A percentile compares a stretch with the other conserved stretches of the same genome.
Evolutionary conservation across 23 red algal genomes (phyloP).

Genomic region (Cyanidioschyzon merolae): DNA sequence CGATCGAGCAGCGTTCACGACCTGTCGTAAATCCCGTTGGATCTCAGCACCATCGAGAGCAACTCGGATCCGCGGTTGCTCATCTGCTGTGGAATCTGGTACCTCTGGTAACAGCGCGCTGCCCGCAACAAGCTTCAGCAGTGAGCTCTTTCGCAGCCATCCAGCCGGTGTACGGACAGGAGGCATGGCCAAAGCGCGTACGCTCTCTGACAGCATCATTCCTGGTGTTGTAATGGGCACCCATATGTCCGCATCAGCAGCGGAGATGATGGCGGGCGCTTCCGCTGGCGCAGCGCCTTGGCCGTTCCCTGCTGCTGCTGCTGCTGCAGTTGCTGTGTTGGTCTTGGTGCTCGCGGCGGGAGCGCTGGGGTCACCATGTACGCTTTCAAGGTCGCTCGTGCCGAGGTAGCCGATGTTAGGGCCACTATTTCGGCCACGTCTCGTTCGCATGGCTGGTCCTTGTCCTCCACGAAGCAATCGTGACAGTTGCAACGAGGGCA

Average conservation of each 20-base stretch:
- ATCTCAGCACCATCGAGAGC: neutral
- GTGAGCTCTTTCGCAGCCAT: neutral
- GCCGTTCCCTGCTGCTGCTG: neutral
- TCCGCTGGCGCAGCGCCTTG: neutral
- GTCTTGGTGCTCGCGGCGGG: neutral
- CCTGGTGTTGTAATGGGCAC: slow-evolving; percentile 3
- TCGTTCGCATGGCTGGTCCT: neutral
- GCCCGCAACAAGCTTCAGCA: neutral
- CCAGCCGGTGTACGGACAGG: neutral
- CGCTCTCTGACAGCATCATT: neutral
- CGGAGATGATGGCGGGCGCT: neutral
- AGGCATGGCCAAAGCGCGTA: neutral
- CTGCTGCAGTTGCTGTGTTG: neutral
- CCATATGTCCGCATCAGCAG: neutral
- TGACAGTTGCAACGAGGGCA: neutral
- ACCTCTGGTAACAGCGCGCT: neutral
- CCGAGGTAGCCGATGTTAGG: neutral
- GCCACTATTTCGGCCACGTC: neutral
- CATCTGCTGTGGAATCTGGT: neutral
- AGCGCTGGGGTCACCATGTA: neutral
- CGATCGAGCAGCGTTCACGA: neutral
- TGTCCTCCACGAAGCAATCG: neutral
- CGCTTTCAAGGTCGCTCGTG: neutral
- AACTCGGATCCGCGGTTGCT: neutral
- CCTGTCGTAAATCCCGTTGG: neutral